Percentiles rank a stretch among this genome's conserved stretches.
These are phyloP conservation scores for Stagonosporopsis cucurbitacearum DNA, from an alignment of 2,329 filamentous ascomycete species.

Conservation along the genomic window DNA sequence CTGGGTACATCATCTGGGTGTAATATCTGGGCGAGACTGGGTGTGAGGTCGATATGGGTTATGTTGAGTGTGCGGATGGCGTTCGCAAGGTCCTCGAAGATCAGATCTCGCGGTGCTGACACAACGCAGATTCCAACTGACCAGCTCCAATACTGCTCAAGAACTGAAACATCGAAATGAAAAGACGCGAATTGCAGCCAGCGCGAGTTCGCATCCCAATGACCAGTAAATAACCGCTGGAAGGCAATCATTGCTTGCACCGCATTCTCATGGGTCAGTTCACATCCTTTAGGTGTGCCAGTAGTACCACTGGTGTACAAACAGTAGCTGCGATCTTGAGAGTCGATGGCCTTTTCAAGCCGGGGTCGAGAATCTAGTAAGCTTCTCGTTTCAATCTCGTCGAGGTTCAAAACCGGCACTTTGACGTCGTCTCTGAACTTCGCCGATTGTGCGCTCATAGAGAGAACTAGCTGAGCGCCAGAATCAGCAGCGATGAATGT, in stretches of 20 bases:
- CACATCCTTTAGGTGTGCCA: slow-evolving; percentile 84
- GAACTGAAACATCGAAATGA: slow-evolving; percentile 91
- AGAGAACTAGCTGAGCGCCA: slow-evolving; percentile 67
- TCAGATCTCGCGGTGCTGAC: slow-evolving; percentile 79
- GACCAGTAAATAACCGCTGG: slow-evolving; percentile 74
- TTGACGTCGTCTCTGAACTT: slow-evolving; percentile 45
- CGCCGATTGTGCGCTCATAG: slow-evolving; percentile 55
- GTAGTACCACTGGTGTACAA: slow-evolving; percentile 90
- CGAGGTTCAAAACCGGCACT: slow-evolving; percentile 56
- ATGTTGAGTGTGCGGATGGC: slow-evolving; percentile 76
- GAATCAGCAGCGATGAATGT: slow-evolving; percentile 81
- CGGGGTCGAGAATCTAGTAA: slow-evolving; percentile 45
- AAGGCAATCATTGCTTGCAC: slow-evolving; percentile 92
- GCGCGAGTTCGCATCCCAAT: slow-evolving; percentile 75
- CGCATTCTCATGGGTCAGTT: slow-evolving; percentile 86
- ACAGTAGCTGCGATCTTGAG: slow-evolving; percentile 75
- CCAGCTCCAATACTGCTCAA: slow-evolving; percentile 97
- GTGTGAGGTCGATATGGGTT: slow-evolving; percentile 91
- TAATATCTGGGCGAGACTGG: slow-evolving; percentile 79
- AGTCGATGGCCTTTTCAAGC: slow-evolving; percentile 34
- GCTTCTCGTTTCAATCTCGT: slow-evolving; percentile 47
- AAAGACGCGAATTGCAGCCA: slow-evolving; percentile 95
- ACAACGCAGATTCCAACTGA: slow-evolving; percentile 85
- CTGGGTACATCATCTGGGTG: slow-evolving; percentile 81
- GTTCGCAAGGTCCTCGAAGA: slow-evolving; percentile 80